These are phyloP conservation scores for Backusella parvicylindrica DNA, from an alignment of 192 early-diverging fungal genomes.

Conservation along the genomic window DNA sequence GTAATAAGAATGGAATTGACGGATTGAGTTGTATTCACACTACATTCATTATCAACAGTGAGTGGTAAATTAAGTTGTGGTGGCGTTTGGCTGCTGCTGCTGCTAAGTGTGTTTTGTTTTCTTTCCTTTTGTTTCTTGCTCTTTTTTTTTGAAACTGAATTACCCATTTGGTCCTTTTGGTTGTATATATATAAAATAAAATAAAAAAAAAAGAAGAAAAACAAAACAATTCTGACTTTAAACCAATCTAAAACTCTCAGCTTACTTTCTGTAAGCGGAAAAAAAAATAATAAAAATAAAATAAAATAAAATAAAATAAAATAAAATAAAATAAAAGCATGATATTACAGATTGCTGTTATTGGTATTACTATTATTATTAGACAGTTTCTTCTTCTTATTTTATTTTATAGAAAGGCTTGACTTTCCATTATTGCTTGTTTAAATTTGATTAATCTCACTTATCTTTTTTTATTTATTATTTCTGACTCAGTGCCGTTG, in stretches of 20 bases:
- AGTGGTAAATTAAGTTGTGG: neutral
- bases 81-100: neutral
- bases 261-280: neutral
- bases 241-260: neutral
- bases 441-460: neutral
- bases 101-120: neutral
- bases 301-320: neutral
- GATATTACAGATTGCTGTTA: neutral
- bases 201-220: neutral
- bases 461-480: neutral
- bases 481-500: neutral
- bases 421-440: neutral
- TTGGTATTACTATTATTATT: neutral
- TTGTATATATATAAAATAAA: neutral
- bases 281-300: neutral
- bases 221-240: neutral
- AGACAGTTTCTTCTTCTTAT: neutral
- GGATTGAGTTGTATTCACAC: constrained; percentile 35
- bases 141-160: constrained; percentile 13
- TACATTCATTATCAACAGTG: constrained; percentile 31
- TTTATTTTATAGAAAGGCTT: neutral
- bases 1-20: constrained; percentile 37
- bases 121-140: neutral
- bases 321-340: neutral
- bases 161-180: neutral